phyloP scores from a whole-genome alignment of 2,329 filamentous ascomycete species.

The Ophiostoma tasmaniense region DNA sequence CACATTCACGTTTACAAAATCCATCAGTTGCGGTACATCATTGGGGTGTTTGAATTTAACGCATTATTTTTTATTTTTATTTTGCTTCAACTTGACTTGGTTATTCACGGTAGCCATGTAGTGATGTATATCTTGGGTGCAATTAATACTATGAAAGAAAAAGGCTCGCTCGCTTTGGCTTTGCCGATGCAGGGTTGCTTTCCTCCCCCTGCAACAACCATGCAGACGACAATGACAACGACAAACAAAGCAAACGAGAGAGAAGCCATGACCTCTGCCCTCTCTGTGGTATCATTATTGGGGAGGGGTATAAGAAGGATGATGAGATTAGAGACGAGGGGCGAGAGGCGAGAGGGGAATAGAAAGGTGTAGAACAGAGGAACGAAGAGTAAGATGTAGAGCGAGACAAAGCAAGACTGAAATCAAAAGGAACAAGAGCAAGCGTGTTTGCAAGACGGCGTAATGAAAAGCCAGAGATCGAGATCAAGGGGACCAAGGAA shows the following conservation, averaged over 20 bases:
- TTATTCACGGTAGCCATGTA: too few relatives aligned
- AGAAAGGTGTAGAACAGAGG: not conserved
- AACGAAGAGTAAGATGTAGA: not conserved
- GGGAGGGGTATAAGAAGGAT: constrained; percentile 12
- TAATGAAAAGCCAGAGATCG: not conserved
- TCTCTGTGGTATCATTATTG: constrained; percentile 15
- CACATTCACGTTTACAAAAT: not conserved
- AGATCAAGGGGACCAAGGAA: not conserved
- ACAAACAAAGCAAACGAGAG: constrained; percentile 11
- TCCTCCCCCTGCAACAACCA: not conserved
- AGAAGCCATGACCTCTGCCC: constrained; percentile 7
- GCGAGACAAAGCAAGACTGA: not conserved
- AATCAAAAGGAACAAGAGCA: not conserved
- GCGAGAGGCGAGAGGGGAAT: not conserved
- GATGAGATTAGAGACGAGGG: not conserved
- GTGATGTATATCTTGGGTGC: not conserved
- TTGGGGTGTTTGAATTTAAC: not conserved
- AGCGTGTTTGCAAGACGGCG: not conserved
- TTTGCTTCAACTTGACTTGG: too few relatives aligned
- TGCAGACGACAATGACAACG: constrained; percentile 3
- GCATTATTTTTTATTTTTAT: not conserved
- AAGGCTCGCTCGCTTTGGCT: constrained; percentile 12
- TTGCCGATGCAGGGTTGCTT: not conserved
- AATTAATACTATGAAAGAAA: constrained; percentile 11
- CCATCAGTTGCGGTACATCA: not conserved